Conservation (phyloP, 352 stramenopile genomes). For the Globisporangium paddicum region DNA sequence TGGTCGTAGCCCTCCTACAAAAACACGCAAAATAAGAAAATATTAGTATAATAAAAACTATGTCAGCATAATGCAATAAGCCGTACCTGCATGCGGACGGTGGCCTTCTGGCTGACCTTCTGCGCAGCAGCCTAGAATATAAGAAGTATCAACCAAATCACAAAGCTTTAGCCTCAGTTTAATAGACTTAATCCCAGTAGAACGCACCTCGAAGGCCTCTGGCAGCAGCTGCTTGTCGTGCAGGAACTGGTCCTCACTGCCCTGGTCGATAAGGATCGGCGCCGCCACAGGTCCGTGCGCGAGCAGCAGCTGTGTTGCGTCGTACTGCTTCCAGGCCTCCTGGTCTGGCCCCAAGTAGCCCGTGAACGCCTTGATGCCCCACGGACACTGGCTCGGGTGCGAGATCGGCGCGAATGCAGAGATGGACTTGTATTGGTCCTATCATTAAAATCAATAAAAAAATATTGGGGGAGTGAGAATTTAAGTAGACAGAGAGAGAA, state of each 20-base stretch:
- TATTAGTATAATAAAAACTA: too few relatives aligned
- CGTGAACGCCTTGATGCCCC: constrained; percentile 97
- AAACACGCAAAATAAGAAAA: too few relatives aligned
- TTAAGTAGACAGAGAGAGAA: too few relatives aligned
- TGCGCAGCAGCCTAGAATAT: constrained; percentile 55
- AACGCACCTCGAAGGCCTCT: constrained; percentile 76
- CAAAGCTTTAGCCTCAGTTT: neutral
- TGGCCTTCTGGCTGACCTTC: constrained; percentile 77
- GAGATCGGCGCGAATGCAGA: constrained; percentile 96
- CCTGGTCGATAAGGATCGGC: constrained; percentile 89
- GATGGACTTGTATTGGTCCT: constrained; percentile 89
- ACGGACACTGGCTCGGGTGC: constrained; percentile 95
- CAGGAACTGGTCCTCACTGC: constrained; percentile 86
- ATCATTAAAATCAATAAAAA: neutral
- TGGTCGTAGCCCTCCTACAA: constrained; percentile 93
- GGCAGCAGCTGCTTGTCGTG: constrained; percentile 89
- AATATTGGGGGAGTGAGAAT: neutral
- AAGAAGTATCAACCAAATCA: too few relatives aligned
- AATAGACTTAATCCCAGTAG: neutral
- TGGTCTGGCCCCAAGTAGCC: constrained; percentile 94
- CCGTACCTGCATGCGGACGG: constrained; percentile 62
- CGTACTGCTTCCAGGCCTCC: constrained; percentile 85
- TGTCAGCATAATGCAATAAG: too few relatives aligned
- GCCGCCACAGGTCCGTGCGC: constrained; percentile 54
- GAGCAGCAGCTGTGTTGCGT: constrained; percentile 89